phyloP scores from a whole-genome alignment of 2,329 filamentous ascomycete genomes.

The Scolecobasidium constrictum region DNA sequence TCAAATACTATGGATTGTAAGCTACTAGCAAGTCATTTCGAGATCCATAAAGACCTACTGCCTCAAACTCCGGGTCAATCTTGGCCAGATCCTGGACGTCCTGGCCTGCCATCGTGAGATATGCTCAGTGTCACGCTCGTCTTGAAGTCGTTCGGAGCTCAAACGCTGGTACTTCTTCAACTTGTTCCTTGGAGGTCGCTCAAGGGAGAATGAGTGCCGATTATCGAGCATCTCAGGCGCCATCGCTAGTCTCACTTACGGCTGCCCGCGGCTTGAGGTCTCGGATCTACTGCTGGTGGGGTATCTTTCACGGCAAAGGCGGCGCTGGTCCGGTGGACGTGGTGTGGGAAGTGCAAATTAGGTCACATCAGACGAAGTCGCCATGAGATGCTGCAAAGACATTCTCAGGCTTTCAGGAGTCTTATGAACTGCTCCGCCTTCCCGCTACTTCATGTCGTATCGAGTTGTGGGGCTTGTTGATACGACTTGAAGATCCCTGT shows the following conservation, averaged over 20 bases:
- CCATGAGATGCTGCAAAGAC: too few species aligned
- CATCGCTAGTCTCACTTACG: background rate
- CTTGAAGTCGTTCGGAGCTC: conserved; percentile 1
- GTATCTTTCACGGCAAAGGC: too few species aligned
- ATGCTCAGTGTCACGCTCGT: background rate
- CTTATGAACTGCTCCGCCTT: too few species aligned
- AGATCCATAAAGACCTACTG: background rate
- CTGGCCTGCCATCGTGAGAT: conserved; percentile 7
- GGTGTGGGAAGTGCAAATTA: too few species aligned
- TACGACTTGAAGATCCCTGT: too few species aligned
- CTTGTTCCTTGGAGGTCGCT: conserved; percentile 3
- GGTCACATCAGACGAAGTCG: too few species aligned
- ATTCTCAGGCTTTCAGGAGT: too few species aligned
- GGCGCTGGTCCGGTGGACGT: too few species aligned
- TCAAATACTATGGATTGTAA: conserved; percentile 2
- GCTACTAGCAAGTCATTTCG: background rate
- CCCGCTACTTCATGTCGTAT: too few species aligned
- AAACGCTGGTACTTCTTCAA: conserved; percentile 7
- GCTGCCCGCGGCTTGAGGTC: too few species aligned
- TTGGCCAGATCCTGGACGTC: conserved; percentile 9
- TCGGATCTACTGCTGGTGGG: too few species aligned
- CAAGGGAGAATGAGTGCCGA: conserved; percentile 5
- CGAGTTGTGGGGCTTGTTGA: too few species aligned
- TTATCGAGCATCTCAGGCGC: background rate
- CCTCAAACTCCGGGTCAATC: conserved; percentile 10